Base-by-base conservation (phyloP, 192 early-diverging fungal genomes). In the Gigaspora rosea region DNA sequence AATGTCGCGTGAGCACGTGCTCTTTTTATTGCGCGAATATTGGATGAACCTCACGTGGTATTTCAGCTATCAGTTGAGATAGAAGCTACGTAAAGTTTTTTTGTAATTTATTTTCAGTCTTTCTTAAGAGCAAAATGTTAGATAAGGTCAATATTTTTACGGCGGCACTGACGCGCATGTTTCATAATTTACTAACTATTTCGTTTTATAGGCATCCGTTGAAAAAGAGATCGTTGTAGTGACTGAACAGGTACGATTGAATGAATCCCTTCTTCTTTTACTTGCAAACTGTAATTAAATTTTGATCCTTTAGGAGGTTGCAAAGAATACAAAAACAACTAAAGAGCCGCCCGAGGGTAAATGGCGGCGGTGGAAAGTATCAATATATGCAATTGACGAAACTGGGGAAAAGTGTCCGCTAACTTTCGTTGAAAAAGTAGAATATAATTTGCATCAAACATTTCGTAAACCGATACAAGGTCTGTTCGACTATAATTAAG, bases 401-500 rank as follows among this genome's bases (percentile, higher is more conserved):
- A 77, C 76, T 36, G 80, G 56, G 48, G 81, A 84, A 64, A 82
- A 80, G 69, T 71, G 70, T 33, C 76, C 47, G 51, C 33, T 70
- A 69, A 83, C 74, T 20, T 87, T 76, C 54, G 78, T 87, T 41
- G 84, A 85, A 49, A 74, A 81, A 64, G 82, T 87, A 46, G 84
- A 84, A 36, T 87, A 87, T 52, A 48, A 81, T 27, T 72, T 87
- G 35, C 86, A 87, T 78, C 80, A 79, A 6, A 87, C 82, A n/a
- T 87, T 87, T 84, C 68, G 68, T 48, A 76, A 82, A 33, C 82
- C 84, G 5, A 36, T 78, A 65, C 73, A 84, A 71, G 79, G 86
- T 87, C 75, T 65, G 80, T 73, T 16, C 3, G 8, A 22, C 8
- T 62, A 7, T 56, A 20, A 16, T 71, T 56, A 4, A 74, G n/a